Base-by-base conservation (phyloP, 179 eudicot genomes). In the Sideroxylon spinosum region DNA sequence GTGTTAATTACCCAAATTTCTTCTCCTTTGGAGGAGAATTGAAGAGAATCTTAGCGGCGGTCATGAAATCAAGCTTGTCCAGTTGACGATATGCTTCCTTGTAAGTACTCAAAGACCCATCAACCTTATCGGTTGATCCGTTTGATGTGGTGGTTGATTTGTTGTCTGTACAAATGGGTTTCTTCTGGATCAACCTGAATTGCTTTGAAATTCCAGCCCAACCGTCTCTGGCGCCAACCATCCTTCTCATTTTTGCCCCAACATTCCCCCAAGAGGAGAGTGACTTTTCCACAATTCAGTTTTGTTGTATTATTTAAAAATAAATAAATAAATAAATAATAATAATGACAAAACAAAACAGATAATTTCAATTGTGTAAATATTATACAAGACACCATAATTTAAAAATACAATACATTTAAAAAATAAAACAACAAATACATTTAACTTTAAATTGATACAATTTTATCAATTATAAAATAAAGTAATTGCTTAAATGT, bases 11-110 rank as follows among this genome's bases (percentile, higher is more conserved):
- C 97, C 98, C 96, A 59, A 91, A 91, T 84, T 87, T 90, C 91
- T 85, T 87, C 82, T 79, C 77, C 76, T 86, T 89, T 5, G 87
- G 86, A 22, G 91, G 85, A 57, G 74, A 64, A 19, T 87, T 78
- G 81, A 94, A 93, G 68, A 93, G 89, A 68, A 93, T 93, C 76
- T 88, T 91, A 9, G 97, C 89, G 25, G 98, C 98, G 37, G 87
- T 89, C 89, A 78, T 84, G 81, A 94, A 93, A 81, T 94, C 87
- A 75, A 94, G 98, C 19, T 93, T 90, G 28, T 89, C 85, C 0
- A 94, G 85, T 48, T 91, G 88, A 64, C 87, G 85, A 62, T 91
- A 91, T 0, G 71, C 81, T 25, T 91, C 90, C 20, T 77, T 63
- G 32, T 78, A 76, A 64, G 77, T 74, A 26, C 78, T 79, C 65